phyloP scores from a whole-genome alignment of 345 rosid genomes.

The Hibiscus syriacus region DNA sequence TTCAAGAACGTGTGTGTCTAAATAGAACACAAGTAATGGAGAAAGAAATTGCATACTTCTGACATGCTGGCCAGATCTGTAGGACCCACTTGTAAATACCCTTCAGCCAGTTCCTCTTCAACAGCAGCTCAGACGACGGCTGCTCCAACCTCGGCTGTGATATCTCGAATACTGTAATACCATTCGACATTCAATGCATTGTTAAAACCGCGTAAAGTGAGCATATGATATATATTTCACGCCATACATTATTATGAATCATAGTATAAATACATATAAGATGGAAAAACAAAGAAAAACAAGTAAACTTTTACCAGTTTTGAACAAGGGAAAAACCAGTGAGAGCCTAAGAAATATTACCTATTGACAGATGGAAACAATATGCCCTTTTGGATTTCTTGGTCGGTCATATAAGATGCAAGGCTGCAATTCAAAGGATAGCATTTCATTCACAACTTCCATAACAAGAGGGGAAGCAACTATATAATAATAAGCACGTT shows the following conservation, averaged over 20 bases:
- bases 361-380: conserved; percentile 81
- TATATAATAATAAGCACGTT: background rate
- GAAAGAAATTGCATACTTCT: conserved; percentile 35
- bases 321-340: background rate
- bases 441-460: conserved; percentile 12
- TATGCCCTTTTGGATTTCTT: conserved; percentile 67
- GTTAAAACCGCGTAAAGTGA: no score
- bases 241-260: no score
- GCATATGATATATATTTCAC: no score
- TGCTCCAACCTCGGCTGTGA: conserved; percentile 90
- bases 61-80: conserved; percentile 76
- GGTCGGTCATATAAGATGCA: conserved; percentile 89
- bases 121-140: conserved; percentile 87
- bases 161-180: conserved; percentile 74
- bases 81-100: conserved; percentile 62
- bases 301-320: background rate
- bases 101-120: conserved; percentile 76
- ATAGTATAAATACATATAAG: no score
- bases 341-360: conserved; percentile 29
- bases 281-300: no score
- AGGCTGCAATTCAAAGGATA: conserved; percentile 46
- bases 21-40: no score
- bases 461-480: background rate
- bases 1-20: no score
- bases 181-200: no score